Conservation (phyloP, 164 flowering plant genomes). For the Cinnamomum micranthum region DNA sequence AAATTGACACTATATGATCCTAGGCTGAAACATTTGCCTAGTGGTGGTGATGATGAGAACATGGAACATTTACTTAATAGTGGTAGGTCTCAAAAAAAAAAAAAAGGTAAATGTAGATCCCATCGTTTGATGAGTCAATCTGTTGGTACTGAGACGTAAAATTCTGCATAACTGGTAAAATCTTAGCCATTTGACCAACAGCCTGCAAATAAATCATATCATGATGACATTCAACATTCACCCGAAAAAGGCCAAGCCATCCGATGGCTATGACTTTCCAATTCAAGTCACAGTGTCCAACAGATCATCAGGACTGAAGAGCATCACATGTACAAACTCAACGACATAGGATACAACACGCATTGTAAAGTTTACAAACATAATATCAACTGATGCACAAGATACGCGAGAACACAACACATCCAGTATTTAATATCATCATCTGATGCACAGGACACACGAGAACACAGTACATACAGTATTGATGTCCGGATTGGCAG, state of each 20-base stretch:
- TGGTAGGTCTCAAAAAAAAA: neutral
- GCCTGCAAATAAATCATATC: neutral
- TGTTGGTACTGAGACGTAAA: neutral
- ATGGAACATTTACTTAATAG: neutral
- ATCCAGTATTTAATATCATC: slow-evolving; percentile 46
- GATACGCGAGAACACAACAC: slow-evolving; percentile 11
- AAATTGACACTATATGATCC: no score
- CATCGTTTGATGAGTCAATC: neutral
- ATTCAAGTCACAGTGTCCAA: neutral
- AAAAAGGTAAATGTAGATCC: neutral
- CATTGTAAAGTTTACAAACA: neutral
- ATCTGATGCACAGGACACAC: no score
- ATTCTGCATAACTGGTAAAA: neutral
- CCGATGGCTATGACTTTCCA: neutral
- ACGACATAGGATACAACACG: neutral
- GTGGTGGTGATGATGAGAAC: no score
- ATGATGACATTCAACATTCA: neutral
- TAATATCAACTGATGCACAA: neutral
- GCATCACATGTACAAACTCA: neutral
- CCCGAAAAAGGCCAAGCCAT: neutral
- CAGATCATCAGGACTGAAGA: neutral
- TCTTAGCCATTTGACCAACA: neutral
- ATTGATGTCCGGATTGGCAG: slow-evolving; percentile 92
- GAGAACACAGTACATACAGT: slow-evolving; percentile 38
- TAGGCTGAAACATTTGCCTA: no score